A percentile compares a stretch with the other conserved stretches of the same genome.
phyloP scores from a whole-genome alignment of 306 rosid species.

The Casuarina cunninghamiana region DNA sequence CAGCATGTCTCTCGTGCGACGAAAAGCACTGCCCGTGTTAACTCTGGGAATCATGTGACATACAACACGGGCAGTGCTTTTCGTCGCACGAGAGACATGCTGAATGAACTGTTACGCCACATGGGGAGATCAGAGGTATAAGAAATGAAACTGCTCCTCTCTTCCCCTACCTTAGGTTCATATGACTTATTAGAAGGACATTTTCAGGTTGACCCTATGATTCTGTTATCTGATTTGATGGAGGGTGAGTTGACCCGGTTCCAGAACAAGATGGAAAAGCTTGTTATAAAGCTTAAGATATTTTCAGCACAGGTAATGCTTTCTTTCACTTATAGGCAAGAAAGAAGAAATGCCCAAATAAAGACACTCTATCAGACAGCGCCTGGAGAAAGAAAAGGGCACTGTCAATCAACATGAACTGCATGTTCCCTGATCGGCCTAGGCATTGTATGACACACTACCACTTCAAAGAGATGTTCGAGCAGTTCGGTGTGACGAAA shows the following conservation, averaged over 20 bases:
- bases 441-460: slow-evolving; percentile 28
- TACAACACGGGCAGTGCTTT: slow-evolving; percentile 7
- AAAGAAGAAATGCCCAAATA: too few species aligned
- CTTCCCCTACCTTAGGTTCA: not conserved
- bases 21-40: too few species aligned
- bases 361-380: slow-evolving; percentile 56
- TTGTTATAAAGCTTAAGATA: slow-evolving; percentile 89
- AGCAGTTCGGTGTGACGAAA: slow-evolving; percentile 94
- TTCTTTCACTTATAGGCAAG: not conserved
- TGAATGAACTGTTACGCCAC: too few species aligned
- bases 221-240: slow-evolving; percentile 75
- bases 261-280: slow-evolving; percentile 80
- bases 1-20: too few species aligned
- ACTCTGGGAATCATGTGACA: slow-evolving; percentile 20
- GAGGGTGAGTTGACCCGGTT: slow-evolving; percentile 62
- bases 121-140: slow-evolving; percentile 56
- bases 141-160: not conserved
- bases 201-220: slow-evolving; percentile 86
- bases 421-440: not conserved
- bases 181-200: slow-evolving; percentile 18
- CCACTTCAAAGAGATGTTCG: slow-evolving; percentile 92
- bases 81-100: too few species aligned
- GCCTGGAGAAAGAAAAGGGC: slow-evolving; percentile 40
- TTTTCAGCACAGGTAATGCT: slow-evolving; percentile 90
- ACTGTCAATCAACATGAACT: not conserved